Percentiles rank a stretch among this genome's conserved stretches.
These are phyloP conservation scores for Domatiomyces catenatus DNA, from an alignment of 2,329 filamentous ascomycete genomes.

Conservation along the genomic window DNA sequence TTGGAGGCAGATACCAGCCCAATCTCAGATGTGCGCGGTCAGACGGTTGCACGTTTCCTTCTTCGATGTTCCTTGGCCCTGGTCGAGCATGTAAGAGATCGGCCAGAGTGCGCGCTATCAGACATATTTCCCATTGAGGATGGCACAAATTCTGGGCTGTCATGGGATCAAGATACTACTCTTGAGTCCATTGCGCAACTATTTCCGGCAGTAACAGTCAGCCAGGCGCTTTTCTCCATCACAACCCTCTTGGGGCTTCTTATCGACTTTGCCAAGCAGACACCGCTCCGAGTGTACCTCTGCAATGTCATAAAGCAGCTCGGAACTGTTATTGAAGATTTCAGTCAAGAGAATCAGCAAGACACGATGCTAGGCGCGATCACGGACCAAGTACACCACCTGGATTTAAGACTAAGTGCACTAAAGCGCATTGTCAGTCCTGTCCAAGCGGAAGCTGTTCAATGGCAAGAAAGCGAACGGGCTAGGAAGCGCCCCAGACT, in stretches of 20 bases:
- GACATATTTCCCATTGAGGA: background rate
- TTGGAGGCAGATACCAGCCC: background rate
- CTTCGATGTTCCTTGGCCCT: background rate
- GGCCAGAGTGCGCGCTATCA: background rate
- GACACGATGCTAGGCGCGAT: background rate
- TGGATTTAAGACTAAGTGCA: background rate
- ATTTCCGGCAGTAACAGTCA: background rate
- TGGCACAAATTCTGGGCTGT: background rate
- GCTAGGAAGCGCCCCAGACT: constrained; percentile 24
- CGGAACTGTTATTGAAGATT: background rate
- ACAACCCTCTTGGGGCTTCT: background rate
- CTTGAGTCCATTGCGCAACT: background rate
- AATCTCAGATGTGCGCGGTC: background rate
- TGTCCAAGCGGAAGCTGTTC: background rate
- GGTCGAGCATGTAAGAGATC: background rate
- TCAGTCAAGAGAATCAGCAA: background rate
- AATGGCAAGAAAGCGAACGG: constrained; percentile 15
- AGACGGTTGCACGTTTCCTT: background rate
- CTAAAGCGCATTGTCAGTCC: background rate
- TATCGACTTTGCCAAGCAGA: background rate
- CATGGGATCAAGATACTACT: background rate
- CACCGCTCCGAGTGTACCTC: background rate
- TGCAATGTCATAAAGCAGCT: background rate
- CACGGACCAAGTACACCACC: background rate
- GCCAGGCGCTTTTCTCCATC: background rate